Percentiles rank a stretch among this genome's conserved stretches.
Conservation (phyloP, 2,329 filamentous ascomycete species). For the Metarhizium rileyi region DNA sequence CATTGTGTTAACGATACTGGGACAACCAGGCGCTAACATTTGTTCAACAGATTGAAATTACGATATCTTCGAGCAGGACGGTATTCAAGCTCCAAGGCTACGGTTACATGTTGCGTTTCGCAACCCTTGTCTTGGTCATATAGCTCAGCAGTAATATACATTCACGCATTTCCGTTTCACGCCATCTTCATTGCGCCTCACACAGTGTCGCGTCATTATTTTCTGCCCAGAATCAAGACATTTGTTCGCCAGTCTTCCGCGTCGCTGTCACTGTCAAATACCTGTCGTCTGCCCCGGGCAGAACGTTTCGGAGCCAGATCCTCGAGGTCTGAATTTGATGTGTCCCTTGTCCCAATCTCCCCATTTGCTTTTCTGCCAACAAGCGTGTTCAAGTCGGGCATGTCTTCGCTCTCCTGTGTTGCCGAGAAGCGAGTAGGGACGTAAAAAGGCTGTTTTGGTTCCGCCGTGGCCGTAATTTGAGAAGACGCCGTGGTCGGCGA, state of each 20-base stretch:
- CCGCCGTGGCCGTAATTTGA: conserved; percentile 10
- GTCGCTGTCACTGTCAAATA: conserved; percentile 23
- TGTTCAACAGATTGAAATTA: background rate
- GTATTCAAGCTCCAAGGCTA: background rate
- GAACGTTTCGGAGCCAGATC: conserved; percentile 11
- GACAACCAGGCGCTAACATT: background rate
- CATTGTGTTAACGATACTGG: background rate
- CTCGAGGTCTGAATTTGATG: conserved; percentile 12
- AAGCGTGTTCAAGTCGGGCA: conserved; percentile 25
- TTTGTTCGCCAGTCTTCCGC: conserved; percentile 7
- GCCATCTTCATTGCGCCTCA: background rate
- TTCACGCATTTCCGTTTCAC: background rate
- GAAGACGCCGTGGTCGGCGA: conserved; percentile 14
- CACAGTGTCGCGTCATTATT: background rate
- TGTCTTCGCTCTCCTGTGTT: conserved; percentile 32
- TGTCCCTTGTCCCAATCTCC: conserved; percentile 1
- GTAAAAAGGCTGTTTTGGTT: conserved; percentile 23
- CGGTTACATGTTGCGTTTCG: background rate
- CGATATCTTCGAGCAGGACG: background rate
- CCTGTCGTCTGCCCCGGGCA: conserved; percentile 16
- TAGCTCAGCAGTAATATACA: background rate
- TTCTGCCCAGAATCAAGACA: background rate
- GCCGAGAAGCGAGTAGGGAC: conserved; percentile 27
- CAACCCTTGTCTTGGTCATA: background rate
- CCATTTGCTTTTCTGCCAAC: conserved; percentile 8